phyloP scores from a whole-genome alignment of 1,139 yeast species.

The Arxiozyma heterogenica region DNA sequence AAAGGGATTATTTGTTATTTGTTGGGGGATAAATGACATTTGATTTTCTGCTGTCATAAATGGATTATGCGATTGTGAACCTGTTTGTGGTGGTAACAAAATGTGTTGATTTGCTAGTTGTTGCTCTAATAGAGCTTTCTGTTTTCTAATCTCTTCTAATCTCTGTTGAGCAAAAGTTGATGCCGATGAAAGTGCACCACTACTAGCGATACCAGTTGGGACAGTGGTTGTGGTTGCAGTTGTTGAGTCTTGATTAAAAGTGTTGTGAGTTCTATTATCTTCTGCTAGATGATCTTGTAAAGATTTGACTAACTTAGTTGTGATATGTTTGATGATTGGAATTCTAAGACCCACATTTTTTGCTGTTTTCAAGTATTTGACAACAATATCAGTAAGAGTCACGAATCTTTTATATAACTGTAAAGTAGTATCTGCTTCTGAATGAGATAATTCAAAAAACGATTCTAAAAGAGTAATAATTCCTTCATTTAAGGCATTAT shows the following conservation, averaged over 20 bases:
- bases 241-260: slow-evolving; percentile 37
- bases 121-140: slow-evolving; percentile 23
- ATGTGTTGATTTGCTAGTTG: slow-evolving; percentile 25
- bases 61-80: slow-evolving; percentile 9
- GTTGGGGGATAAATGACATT: slow-evolving; percentile 4
- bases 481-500: slow-evolving; percentile 90
- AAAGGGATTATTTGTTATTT: slow-evolving; percentile 8
- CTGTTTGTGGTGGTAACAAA: slow-evolving; percentile 15
- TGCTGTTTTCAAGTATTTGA: slow-evolving; percentile 78
- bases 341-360: slow-evolving; percentile 86
- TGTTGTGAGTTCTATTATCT: slow-evolving; percentile 36
- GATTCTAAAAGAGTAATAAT: slow-evolving; percentile 88
- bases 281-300: slow-evolving; percentile 69
- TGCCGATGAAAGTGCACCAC: not conserved
- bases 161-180: slow-evolving; percentile 24
- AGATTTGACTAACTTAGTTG: slow-evolving; percentile 84
- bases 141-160: slow-evolving; percentile 26
- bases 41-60: slow-evolving; percentile 4
- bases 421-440: slow-evolving; percentile 81
- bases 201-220: slow-evolving; percentile 12
- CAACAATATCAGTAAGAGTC: slow-evolving; percentile 78
- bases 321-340: slow-evolving; percentile 95
- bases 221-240: not conserved
- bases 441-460: slow-evolving; percentile 82
- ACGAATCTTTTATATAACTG: slow-evolving; percentile 80